A percentile compares a stretch with the other conserved stretches of the same genome.
Conservation (phyloP, 164 flowering plant genomes). For the Warburgia ugandensis region DNA sequence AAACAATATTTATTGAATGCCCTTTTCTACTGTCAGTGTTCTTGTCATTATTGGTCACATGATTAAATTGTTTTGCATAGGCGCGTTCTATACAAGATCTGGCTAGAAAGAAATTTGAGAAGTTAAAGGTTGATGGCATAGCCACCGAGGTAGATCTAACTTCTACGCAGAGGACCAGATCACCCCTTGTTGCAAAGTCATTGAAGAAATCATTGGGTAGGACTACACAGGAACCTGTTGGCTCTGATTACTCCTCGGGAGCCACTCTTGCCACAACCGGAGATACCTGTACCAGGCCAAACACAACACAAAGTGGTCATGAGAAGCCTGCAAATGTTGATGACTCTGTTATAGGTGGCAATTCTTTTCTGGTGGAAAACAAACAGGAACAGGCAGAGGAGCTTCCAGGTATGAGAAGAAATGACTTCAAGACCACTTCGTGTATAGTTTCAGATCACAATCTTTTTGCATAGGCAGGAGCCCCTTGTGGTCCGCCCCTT, state of each 20-base stretch:
- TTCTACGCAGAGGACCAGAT: conserved; percentile 38
- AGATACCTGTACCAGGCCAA: conserved; percentile 33
- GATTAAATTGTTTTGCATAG: conserved; percentile 27
- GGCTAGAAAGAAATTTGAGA: conserved; percentile 70
- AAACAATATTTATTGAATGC: background rate
- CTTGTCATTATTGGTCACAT: background rate
- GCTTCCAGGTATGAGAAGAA: conserved; percentile 52
- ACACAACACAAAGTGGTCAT: conserved; percentile 23
- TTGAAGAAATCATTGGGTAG: conserved; percentile 35
- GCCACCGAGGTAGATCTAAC: too few relatives aligned
- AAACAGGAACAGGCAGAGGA: conserved; percentile 67
- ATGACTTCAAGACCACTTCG: too few relatives aligned
- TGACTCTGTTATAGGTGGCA: conserved; percentile 37
- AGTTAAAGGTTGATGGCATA: conserved; percentile 40
- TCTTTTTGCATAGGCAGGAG: too few relatives aligned
- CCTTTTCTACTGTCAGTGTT: too few relatives aligned
- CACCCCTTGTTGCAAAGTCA: conserved; percentile 39
- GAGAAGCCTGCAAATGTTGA: conserved; percentile 41
- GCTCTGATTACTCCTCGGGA: conserved; percentile 81
- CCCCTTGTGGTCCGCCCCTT: too few relatives aligned
- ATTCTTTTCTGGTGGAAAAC: conserved; percentile 34
- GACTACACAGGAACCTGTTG: conserved; percentile 53
- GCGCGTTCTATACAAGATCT: conserved; percentile 85
- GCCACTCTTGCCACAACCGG: conserved; percentile 68
- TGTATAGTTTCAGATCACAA: too few relatives aligned